These are phyloP conservation scores for Capsicum pubescens DNA, from an alignment of 257 asterid species.

Conservation along the genomic window DNA sequence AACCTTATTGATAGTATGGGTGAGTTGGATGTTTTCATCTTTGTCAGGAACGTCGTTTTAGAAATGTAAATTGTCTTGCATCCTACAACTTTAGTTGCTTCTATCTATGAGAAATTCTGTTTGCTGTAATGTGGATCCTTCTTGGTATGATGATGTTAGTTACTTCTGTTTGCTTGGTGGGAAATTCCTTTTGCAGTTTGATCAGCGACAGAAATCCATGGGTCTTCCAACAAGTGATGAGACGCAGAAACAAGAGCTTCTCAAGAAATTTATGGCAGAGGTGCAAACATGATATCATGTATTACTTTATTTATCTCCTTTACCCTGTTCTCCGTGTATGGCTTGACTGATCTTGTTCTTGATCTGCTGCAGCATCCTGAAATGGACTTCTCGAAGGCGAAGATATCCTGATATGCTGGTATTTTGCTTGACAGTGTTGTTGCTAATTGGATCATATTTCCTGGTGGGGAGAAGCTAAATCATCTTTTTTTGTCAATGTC, in stretches of 20 bases:
- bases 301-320: not conserved
- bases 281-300: slow-evolving; percentile 28
- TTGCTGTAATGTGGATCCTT: not conserved
- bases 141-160: not conserved
- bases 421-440: slow-evolving; percentile 15
- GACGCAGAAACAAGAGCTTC: slow-evolving; percentile 69
- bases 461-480: not conserved
- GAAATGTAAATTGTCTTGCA: not conserved
- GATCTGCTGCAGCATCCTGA: slow-evolving; percentile 70
- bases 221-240: slow-evolving; percentile 82
- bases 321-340: not conserved
- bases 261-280: slow-evolving; percentile 88
- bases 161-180: slow-evolving; percentile 4
- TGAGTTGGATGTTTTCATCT: not conserved
- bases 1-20: not conserved
- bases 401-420: slow-evolving; percentile 46
- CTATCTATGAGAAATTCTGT: not conserved
- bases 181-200: slow-evolving; percentile 49
- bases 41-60: not conserved
- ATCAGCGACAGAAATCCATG: slow-evolving; percentile 78
- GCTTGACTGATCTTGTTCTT: slow-evolving; percentile 18
- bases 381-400: slow-evolving; percentile 74
- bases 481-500: not conserved
- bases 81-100: not conserved
- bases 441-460: not conserved